Base-by-base conservation (phyloP, 2,329 filamentous ascomycete species). In the Aspergillus novofumigatus region DNA sequence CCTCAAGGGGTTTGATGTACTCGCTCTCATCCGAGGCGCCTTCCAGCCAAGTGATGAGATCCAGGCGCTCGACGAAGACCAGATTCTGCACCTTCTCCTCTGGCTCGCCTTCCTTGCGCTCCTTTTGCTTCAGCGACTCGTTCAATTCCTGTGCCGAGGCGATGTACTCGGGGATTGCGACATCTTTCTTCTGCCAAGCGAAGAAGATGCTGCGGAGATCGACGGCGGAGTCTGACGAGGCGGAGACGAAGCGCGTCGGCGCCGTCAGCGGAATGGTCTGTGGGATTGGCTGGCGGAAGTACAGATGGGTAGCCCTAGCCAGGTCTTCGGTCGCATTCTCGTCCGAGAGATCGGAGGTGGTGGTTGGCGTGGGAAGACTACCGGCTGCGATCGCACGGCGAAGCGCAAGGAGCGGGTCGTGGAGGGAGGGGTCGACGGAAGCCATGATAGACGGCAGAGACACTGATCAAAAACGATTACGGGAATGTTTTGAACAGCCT, bases 181-280 rank as follows among this genome's bases (percentile, higher is more conserved):
- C 86, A 78, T 97, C 93, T 74, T 92, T 91, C 77, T 97, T 95
- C 68, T 90, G 82, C 91, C 92, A 99, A 55, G 92, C 92, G 71
- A 97, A 96, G 80, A 93, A 97, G 76, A 97, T 93, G 72, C 89
- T 94, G 71, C 94, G 91, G 65, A 99, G 81, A 72, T 97, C 91
- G 67, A 96, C 87, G 4, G 88, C 82, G 55, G 81, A 80, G 50
- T 84, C 81, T 66, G 75, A 75, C 50, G 86, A 84, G 57, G 85
- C 83, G n/a, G 91, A 92, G 59, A 90, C 83, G 79, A 97, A 97
- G 67, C 94, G 91, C 64, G 94, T 99, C 9, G 87, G 82, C 14
- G 83, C 82, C 52, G 84, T 86, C 63, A 96, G 83, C 1, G 88
- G 80, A 57, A 95, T 81, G 5, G 86, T 81, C 55, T 86, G 80